Percentiles rank a stretch among this genome's conserved stretches.
These are phyloP conservation scores for Cyberlindnera sargentensis DNA, from an alignment of 805 yeast species.

Conservation along the genomic window DNA sequence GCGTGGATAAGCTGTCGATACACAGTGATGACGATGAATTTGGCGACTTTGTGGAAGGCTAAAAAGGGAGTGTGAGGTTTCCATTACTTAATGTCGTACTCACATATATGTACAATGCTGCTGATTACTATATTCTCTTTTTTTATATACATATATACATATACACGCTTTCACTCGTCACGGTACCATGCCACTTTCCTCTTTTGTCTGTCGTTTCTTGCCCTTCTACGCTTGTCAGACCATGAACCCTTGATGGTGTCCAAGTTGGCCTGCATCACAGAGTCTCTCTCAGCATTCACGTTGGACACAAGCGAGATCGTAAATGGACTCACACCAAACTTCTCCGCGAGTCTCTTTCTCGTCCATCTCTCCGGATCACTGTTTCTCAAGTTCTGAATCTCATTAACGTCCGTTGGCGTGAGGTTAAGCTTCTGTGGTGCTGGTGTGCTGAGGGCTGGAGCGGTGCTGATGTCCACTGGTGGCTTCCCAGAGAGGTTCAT, in stretches of 20 bases:
- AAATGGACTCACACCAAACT: conserved; percentile 45
- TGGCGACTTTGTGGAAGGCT: conserved; percentile 21
- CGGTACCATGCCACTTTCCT: conserved; percentile 60
- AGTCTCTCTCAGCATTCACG: conserved; percentile 31
- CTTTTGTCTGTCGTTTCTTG: conserved; percentile 51
- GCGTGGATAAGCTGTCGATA: conserved; percentile 1
- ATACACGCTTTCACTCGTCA: conserved; percentile 14
- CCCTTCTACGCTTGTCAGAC: conserved; percentile 39
- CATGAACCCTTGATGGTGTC: conserved; percentile 39
- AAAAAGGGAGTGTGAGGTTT: background rate
- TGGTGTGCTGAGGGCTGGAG: conserved; percentile 33
- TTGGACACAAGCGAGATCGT: conserved; percentile 50
- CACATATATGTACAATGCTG: background rate
- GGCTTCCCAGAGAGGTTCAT: conserved; percentile 23
- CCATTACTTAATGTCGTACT: too few species aligned
- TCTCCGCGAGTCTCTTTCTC: conserved; percentile 50
- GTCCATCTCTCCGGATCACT: conserved; percentile 60
- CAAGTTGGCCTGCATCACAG: conserved; percentile 42
- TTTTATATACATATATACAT: background rate
- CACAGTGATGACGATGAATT: conserved; percentile 19
- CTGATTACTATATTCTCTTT: background rate
- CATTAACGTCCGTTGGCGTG: conserved; percentile 47
- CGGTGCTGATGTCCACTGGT: conserved; percentile 21
- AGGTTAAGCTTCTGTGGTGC: conserved; percentile 44
- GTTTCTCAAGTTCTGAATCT: conserved; percentile 49